Conservation (phyloP, 1,284 basidiomycete genomes). For the Ganoderma leucocontextum region DNA sequence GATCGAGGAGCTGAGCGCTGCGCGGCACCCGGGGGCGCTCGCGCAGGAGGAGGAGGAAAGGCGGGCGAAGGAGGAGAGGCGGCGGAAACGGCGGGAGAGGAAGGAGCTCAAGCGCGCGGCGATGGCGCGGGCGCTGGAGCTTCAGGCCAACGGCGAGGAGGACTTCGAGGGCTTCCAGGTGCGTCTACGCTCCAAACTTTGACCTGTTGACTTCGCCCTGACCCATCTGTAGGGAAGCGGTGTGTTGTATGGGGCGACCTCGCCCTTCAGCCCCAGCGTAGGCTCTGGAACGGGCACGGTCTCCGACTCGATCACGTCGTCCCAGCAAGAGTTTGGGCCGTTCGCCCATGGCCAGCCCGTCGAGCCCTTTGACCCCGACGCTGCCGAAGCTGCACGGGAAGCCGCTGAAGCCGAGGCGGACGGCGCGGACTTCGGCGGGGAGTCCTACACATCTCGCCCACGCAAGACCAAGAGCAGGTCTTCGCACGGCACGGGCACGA, state of each 20-base stretch:
- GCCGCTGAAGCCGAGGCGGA: slow-evolving; percentile 53
- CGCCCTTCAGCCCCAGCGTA: slow-evolving; percentile 31
- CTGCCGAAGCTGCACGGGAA: slow-evolving; percentile 26
- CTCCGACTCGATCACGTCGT: slow-evolving; percentile 31
- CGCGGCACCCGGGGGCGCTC: slow-evolving; percentile 46
- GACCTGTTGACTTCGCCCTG: background rate
- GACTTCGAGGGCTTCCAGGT: slow-evolving; percentile 71
- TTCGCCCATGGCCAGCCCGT: slow-evolving; percentile 41
- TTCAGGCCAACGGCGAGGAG: slow-evolving; percentile 35
- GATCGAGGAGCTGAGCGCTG: slow-evolving; percentile 57
- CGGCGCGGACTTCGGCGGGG: slow-evolving; percentile 68
- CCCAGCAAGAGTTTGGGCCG: slow-evolving; percentile 48
- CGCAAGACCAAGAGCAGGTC: slow-evolving; percentile 33
- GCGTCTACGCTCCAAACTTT: slow-evolving; percentile 33
- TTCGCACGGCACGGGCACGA: slow-evolving; percentile 44
- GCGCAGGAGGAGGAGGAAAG: slow-evolving; percentile 50
- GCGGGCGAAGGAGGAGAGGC: slow-evolving; percentile 56
- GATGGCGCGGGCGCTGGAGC: slow-evolving; percentile 51
- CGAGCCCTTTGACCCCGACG: slow-evolving; percentile 28
- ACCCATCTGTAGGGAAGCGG: slow-evolving; percentile 42
- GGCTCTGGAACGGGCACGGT: slow-evolving; percentile 32
- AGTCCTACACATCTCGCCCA: slow-evolving; percentile 53
- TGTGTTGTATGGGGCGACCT: slow-evolving; percentile 21
- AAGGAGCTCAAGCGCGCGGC: slow-evolving; percentile 54
- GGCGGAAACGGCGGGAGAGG: slow-evolving; percentile 52